These are phyloP conservation scores for Fusarium udum DNA, from an alignment of 2,329 filamentous ascomycete species.

Conservation along the genomic window DNA sequence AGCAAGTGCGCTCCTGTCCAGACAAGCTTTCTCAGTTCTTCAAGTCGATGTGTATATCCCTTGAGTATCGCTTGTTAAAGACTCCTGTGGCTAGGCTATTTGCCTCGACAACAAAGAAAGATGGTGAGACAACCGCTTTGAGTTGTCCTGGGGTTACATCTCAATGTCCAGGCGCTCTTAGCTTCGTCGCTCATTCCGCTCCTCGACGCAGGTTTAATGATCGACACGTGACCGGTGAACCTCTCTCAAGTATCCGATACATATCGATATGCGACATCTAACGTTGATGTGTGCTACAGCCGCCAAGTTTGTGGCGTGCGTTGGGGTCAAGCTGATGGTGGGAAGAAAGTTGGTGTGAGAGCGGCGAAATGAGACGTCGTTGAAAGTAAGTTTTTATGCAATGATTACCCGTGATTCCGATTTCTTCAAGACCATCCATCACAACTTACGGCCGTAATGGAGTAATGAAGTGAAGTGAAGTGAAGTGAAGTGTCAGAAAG, in stretches of 20 bases:
- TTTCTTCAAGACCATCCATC: background rate
- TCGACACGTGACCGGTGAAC: slow-evolving; percentile 25
- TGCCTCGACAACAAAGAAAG: background rate
- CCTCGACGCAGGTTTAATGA: background rate
- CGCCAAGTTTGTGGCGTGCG: slow-evolving; percentile 21
- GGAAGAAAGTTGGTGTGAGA: slow-evolving; percentile 14
- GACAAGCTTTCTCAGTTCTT: background rate
- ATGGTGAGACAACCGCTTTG: background rate
- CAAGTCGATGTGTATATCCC: background rate
- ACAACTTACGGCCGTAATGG: background rate
- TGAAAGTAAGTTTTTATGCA: background rate
- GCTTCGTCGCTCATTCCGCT: slow-evolving; percentile 25
- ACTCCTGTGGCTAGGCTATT: background rate
- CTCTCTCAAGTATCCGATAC: background rate
- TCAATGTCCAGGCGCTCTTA: slow-evolving; percentile 6
- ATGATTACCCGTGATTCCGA: background rate
- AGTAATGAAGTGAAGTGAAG: background rate
- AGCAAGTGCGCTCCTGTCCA: background rate
- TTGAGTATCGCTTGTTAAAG: background rate
- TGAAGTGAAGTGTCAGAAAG: background rate
- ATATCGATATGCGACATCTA: background rate
- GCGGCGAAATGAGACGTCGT: slow-evolving; percentile 6
- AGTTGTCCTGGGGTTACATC: background rate
- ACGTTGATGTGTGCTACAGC: slow-evolving; percentile 2
- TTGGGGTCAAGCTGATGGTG: background rate